phyloP scores from a whole-genome alignment of 169 alveolate species.

The Plasmodium fragile region DNA sequence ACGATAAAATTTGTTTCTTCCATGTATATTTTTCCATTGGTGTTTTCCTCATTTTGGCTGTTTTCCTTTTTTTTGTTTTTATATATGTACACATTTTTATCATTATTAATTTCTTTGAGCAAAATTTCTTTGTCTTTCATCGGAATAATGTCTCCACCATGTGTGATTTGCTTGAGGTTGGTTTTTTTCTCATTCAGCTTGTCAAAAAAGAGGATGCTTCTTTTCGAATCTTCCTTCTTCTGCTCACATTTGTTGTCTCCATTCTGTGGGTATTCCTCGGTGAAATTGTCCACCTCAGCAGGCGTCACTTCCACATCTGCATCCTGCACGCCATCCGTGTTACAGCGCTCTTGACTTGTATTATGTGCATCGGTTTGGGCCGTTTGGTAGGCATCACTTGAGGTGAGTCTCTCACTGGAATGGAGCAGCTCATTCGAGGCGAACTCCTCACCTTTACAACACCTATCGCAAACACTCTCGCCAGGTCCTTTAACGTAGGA shows the following conservation, averaged over 20 bases:
- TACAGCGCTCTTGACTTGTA: not conserved
- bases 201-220: not conserved
- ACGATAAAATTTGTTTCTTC: slow-evolving; percentile 50
- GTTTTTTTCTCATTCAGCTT: not conserved
- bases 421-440: not conserved
- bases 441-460: not conserved
- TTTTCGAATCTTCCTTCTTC: not conserved
- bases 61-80: slow-evolving; percentile 47
- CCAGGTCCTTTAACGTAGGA: not conserved
- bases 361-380: not conserved
- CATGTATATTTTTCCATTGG: not conserved
- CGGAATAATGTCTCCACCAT: not conserved
- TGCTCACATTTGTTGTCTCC: not conserved
- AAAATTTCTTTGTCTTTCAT: slow-evolving; percentile 30
- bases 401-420: not conserved
- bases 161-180: not conserved
- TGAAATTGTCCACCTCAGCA: not conserved
- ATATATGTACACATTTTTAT: slow-evolving; percentile 58
- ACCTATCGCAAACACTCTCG: not conserved
- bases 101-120: slow-evolving; percentile 14
- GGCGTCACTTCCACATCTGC: not conserved
- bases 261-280: not conserved
- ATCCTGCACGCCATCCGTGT: not conserved
- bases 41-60: slow-evolving; percentile 4
- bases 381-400: not conserved